These are phyloP conservation scores for Aspergillus homomorphus DNA, from an alignment of 495 filamentous ascomycete species.

Conservation along the genomic window DNA sequence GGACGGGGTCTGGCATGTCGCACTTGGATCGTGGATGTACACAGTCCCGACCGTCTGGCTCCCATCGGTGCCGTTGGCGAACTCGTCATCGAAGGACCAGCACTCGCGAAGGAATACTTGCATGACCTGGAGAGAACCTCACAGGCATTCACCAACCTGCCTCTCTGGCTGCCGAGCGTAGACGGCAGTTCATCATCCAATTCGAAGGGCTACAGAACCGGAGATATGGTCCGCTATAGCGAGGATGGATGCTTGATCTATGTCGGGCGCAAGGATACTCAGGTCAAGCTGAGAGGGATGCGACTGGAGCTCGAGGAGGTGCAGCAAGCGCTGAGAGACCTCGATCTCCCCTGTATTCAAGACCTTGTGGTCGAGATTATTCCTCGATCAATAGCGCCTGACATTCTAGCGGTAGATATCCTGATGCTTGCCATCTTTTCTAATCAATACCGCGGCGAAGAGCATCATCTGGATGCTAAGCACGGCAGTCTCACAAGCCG, in stretches of 20 bases:
- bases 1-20: too few relatives aligned
- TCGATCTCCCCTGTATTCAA: too few relatives aligned
- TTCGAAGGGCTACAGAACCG: neutral
- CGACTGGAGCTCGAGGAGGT: neutral
- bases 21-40: conserved; percentile 8
- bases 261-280: conserved; percentile 1
- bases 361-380: too few relatives aligned
- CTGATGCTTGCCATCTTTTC: too few relatives aligned
- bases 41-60: conserved; percentile 30
- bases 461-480: too few relatives aligned
- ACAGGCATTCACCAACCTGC: neutral
- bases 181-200: conserved; percentile 26
- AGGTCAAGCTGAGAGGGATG: conserved; percentile 3
- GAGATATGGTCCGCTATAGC: neutral
- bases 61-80: conserved; percentile 53
- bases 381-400: too few relatives aligned
- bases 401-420: too few relatives aligned
- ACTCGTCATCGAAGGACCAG: conserved; percentile 49
- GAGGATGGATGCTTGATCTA: neutral
- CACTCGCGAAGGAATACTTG: conserved; percentile 48
- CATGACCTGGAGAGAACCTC: conserved; percentile 38
- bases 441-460: too few relatives aligned
- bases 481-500: too few relatives aligned
- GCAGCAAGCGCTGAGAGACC: neutral
- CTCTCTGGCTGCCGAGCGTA: conserved; percentile 8